Percentiles rank a stretch among this genome's conserved stretches.
phyloP scores from a whole-genome alignment of 306 rosid species.

The Ziziphus jujuba region DNA sequence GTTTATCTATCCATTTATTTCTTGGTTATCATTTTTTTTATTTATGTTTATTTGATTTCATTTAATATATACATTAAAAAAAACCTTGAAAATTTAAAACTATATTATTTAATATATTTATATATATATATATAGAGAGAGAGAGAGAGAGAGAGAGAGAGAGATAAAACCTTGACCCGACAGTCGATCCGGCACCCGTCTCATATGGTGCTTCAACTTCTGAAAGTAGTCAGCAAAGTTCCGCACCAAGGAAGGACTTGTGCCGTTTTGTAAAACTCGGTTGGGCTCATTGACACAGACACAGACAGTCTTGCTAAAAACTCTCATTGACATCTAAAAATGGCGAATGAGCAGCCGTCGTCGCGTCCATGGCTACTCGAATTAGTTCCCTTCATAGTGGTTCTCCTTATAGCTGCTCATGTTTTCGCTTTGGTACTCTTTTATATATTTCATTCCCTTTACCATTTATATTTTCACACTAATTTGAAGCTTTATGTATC shows the following conservation, averaged over 20 bases:
- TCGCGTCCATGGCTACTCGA: constrained; percentile 74
- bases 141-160: no score
- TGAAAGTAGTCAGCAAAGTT: background rate
- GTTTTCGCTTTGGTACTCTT: constrained; percentile 75
- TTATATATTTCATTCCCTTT: background rate
- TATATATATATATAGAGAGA: no score
- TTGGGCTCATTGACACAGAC: background rate
- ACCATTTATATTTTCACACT: background rate
- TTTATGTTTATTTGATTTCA: no score
- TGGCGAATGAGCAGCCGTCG: constrained; percentile 55
- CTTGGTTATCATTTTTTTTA: no score
- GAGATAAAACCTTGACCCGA: background rate
- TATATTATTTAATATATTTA: no score
- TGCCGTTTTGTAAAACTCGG: background rate
- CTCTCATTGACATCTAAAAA: constrained; percentile 9
- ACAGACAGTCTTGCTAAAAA: constrained; percentile 6
- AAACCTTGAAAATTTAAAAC: no score
- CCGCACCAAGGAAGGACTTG: background rate
- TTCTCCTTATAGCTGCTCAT: constrained; percentile 71
- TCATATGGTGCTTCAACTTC: background rate
- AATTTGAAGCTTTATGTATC: background rate
- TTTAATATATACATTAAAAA: no score
- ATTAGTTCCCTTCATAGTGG: constrained; percentile 49
- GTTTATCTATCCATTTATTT: no score
- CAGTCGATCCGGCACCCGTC: background rate